Conservation (phyloP, 2,329 filamentous ascomycete species). For the Lachnellula occidentalis region DNA sequence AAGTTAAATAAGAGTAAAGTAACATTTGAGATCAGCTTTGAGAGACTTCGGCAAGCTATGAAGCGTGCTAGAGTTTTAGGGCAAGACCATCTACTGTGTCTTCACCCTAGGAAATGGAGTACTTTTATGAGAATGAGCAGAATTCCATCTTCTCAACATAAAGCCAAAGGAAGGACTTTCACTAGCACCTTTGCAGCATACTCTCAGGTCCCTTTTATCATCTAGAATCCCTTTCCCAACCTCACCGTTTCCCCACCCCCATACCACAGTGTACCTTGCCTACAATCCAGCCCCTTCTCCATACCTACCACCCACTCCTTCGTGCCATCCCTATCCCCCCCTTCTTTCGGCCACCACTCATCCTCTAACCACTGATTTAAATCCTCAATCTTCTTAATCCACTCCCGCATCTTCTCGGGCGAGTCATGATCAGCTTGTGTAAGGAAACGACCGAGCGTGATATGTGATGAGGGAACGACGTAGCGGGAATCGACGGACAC, state of each 20-base stretch:
- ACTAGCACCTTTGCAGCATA: too few relatives aligned
- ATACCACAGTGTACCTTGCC: slow-evolving; percentile 79
- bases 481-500: slow-evolving; percentile 74
- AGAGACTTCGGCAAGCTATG: too few relatives aligned
- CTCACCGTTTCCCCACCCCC: slow-evolving; percentile 70
- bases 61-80: too few relatives aligned
- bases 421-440: slow-evolving; percentile 57
- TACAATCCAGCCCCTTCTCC: slow-evolving; percentile 71
- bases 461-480: slow-evolving; percentile 81
- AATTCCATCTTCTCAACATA: too few relatives aligned
- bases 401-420: slow-evolving; percentile 44
- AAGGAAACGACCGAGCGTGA: slow-evolving; percentile 81
- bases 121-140: too few relatives aligned
- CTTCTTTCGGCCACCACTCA: slow-evolving; percentile 60
- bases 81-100: too few relatives aligned
- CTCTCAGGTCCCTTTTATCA: too few relatives aligned
- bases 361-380: slow-evolving; percentile 70
- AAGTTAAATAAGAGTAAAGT: too few relatives aligned
- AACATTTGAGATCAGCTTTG: too few relatives aligned
- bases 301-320: slow-evolving; percentile 87
- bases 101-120: too few relatives aligned
- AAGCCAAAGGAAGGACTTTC: too few relatives aligned
- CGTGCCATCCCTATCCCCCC: slow-evolving; percentile 36
- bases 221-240: slow-evolving; percentile 54
- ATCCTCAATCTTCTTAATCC: slow-evolving; percentile 66